These are phyloP conservation scores for Spergularia marina DNA, from an alignment of 148 eudicot genomes.

Conservation along the genomic window DNA sequence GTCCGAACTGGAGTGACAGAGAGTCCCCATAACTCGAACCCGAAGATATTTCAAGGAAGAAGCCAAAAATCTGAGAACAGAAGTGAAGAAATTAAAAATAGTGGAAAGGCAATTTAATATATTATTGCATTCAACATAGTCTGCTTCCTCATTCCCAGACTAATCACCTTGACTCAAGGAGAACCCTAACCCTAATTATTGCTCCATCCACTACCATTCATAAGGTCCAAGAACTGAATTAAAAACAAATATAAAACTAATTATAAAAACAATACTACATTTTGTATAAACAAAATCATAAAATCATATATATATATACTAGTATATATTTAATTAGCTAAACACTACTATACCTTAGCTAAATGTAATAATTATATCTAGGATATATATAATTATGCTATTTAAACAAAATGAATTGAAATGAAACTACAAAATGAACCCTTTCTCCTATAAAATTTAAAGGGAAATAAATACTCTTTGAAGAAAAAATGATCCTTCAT, in stretches of 20 bases:
- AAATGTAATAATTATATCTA: not conserved
- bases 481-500: conserved; percentile 2
- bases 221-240: conserved; percentile 11
- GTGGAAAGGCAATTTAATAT: conserved; percentile 9
- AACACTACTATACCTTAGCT: not conserved
- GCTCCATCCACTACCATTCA: not conserved
- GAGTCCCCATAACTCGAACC: too few relatives aligned
- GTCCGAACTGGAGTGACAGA: too few relatives aligned
- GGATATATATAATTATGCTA: too few relatives aligned
- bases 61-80: not conserved
- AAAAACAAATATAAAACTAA: not conserved
- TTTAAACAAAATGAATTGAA: not conserved
- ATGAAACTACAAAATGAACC: not conserved
- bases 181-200: conserved; percentile 30
- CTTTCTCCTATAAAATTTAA: not conserved
- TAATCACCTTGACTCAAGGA: conserved; percentile 4
- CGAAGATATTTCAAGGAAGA: not conserved
- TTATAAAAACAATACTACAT: conserved; percentile 9
- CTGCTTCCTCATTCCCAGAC: conserved; percentile 20
- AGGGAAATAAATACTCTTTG: not conserved
- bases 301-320: not conserved
- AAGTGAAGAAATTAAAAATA: not conserved
- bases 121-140: conserved; percentile 21
- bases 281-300: conserved; percentile 18
- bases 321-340: not conserved